Percentiles rank a stretch among this genome's conserved stretches.
phyloP scores from a whole-genome alignment of 805 yeast genomes.

The Hanseniaspora pseudoguilliermondii region DNA sequence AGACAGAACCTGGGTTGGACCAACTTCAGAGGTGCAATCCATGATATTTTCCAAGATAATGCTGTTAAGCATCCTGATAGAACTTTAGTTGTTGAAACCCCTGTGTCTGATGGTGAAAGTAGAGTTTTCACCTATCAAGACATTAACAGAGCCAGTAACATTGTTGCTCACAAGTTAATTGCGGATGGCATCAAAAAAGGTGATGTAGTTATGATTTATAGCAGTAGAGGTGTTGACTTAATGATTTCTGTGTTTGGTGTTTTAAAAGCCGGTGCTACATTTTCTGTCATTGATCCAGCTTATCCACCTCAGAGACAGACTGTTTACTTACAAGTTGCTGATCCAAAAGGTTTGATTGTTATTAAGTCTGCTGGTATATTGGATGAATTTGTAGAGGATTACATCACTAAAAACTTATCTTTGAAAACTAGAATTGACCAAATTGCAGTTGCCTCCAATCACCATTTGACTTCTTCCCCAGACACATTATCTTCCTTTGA shows the following conservation, averaged over 20 bases:
- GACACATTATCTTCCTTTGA: constrained; percentile 43
- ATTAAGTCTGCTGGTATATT: constrained; percentile 80
- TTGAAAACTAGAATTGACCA: constrained; percentile 65
- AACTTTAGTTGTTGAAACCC: constrained; percentile 86
- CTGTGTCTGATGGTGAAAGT: constrained; percentile 35
- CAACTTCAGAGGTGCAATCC: constrained; percentile 87
- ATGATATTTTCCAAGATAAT: constrained; percentile 82
- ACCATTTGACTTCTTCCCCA: background rate
- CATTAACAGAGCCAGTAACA: constrained; percentile 83
- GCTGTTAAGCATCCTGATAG: constrained; percentile 77
- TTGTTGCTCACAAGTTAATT: constrained; percentile 80
- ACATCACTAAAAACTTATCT: constrained; percentile 57
- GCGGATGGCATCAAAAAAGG: constrained; percentile 74
- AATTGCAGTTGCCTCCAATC: constrained; percentile 53
- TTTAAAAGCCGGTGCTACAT: constrained; percentile 95
- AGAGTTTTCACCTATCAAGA: constrained; percentile 74
- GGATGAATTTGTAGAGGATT: constrained; percentile 65
- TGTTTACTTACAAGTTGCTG: constrained; percentile 81
- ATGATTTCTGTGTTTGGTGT: constrained; percentile 97
- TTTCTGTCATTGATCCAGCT: constrained; percentile 97
- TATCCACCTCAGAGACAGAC: constrained; percentile 98
- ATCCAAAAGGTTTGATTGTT: constrained; percentile 82
- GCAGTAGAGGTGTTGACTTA: constrained; percentile 92
- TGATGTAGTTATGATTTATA: constrained; percentile 94
- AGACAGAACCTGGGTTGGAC: constrained; percentile 78